phyloP scores from a whole-genome alignment of 2,329 filamentous ascomycete genomes.

The Cladobotryum protrusum region DNA sequence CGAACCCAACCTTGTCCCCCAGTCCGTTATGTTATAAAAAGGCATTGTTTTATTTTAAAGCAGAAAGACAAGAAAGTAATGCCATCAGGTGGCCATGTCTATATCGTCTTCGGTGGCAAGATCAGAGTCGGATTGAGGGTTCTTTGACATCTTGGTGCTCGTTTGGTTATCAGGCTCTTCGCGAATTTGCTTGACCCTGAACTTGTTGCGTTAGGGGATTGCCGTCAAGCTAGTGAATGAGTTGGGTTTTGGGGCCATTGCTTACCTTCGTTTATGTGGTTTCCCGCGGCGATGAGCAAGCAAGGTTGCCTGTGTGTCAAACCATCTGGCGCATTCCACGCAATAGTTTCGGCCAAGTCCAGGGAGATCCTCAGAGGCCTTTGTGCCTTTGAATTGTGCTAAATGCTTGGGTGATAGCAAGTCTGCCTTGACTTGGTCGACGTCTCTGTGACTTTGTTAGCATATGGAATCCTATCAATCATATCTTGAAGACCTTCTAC shows the following conservation, averaged over 20 bases:
- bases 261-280: conserved; percentile 78
- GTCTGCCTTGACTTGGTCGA: conserved; percentile 88
- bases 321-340: conserved; percentile 92
- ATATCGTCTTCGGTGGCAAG: conserved; percentile 21
- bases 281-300: conserved; percentile 76
- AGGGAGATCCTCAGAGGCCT: conserved; percentile 79
- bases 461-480: not conserved
- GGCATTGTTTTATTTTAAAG: no score
- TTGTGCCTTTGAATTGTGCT: conserved; percentile 67
- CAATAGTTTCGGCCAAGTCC: conserved; percentile 84
- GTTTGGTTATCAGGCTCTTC: conserved; percentile 83
- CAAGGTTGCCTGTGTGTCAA: conserved; percentile 76
- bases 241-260: not conserved
- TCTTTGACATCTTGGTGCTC: conserved; percentile 74
- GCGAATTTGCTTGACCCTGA: conserved; percentile 70
- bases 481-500: not conserved
- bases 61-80: no score
- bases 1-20: not conserved
- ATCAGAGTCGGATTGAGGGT: conserved; percentile 54
- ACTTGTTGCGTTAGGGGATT: conserved; percentile 17
- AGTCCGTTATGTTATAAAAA: no score
- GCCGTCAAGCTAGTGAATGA: not conserved
- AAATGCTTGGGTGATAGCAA: conserved; percentile 74
- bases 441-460: conserved; percentile 52
- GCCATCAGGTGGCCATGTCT: conserved; percentile 25